phyloP scores from a whole-genome alignment of 1,139 yeast genomes.

The Groenewaldozyma auringiensis region DNA sequence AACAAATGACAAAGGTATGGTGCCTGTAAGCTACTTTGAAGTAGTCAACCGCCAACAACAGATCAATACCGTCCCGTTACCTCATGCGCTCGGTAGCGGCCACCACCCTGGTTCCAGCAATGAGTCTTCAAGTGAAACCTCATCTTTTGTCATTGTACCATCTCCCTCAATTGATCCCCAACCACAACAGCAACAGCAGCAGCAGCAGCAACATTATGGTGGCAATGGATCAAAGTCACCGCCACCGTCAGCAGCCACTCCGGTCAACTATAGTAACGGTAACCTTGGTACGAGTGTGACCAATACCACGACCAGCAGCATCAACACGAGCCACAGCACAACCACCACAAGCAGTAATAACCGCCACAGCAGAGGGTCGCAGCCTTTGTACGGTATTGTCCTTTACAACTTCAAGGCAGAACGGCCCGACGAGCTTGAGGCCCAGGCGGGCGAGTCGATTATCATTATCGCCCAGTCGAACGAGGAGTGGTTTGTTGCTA shows the following conservation, averaged over 20 bases:
- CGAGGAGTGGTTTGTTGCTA: constrained; percentile 95
- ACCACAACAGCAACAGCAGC: constrained; percentile 1
- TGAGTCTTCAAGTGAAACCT: constrained; percentile 1
- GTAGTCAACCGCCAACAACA: constrained; percentile 52
- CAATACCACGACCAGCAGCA: neutral
- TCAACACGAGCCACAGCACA: neutral
- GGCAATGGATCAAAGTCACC: neutral
- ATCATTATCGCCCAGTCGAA: constrained; percentile 94
- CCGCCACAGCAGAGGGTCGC: constrained; percentile 8
- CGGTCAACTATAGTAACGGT: neutral
- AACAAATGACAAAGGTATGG: constrained; percentile 70
- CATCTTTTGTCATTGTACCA: constrained; percentile 1
- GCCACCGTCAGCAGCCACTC: neutral
- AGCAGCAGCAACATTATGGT: constrained; percentile 2
- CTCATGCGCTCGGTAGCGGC: neutral
- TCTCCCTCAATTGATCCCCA: constrained; percentile 2
- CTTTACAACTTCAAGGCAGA: constrained; percentile 85
- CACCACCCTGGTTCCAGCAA: neutral
- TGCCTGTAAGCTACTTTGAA: constrained; percentile 79
- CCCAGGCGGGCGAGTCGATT: constrained; percentile 77
- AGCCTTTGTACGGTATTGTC: constrained; percentile 54
- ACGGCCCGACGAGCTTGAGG: constrained; percentile 78
- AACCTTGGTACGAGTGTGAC: neutral
- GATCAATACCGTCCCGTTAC: constrained; percentile 32
- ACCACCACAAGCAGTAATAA: constrained; percentile 5